These are phyloP conservation scores for Gyromitra esculenta DNA, from an alignment of 2,329 filamentous ascomycete species.

Conservation along the genomic window DNA sequence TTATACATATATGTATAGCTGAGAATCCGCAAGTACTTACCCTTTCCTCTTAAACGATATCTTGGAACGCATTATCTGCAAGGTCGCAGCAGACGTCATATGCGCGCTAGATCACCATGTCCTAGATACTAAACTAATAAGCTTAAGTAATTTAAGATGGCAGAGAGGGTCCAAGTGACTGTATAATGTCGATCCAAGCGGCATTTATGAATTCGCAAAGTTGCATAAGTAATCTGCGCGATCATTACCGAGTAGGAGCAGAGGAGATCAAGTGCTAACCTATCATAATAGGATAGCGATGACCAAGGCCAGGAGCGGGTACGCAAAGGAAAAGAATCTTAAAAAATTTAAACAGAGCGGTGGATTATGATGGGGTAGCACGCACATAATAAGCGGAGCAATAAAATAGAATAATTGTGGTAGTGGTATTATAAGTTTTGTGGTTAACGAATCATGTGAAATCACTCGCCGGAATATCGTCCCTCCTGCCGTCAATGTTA, in stretches of 20 bases:
- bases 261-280: not conserved
- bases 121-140: not conserved
- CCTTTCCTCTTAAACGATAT: not conserved
- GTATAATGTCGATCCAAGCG: not conserved
- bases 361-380: not conserved
- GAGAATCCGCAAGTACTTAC: not conserved
- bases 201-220: not conserved
- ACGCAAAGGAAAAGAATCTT: not conserved
- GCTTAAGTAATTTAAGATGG: not conserved
- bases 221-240: not conserved
- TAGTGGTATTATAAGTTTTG: not conserved
- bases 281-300: not conserved
- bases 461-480: conserved; percentile 22
- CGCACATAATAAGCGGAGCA: not conserved
- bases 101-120: not conserved
- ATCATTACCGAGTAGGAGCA: not conserved
- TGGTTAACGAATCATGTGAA: conserved; percentile 20
- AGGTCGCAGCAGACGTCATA: not conserved
- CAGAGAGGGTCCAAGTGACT: not conserved
- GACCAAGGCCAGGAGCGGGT: not conserved
- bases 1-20: not conserved
- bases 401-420: not conserved
- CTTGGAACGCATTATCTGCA: too few relatives aligned
- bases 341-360: not conserved
- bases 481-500: not conserved